Base-by-base conservation (phyloP, 768 basidiomycete species). In the Austroboletus eburneus region DNA sequence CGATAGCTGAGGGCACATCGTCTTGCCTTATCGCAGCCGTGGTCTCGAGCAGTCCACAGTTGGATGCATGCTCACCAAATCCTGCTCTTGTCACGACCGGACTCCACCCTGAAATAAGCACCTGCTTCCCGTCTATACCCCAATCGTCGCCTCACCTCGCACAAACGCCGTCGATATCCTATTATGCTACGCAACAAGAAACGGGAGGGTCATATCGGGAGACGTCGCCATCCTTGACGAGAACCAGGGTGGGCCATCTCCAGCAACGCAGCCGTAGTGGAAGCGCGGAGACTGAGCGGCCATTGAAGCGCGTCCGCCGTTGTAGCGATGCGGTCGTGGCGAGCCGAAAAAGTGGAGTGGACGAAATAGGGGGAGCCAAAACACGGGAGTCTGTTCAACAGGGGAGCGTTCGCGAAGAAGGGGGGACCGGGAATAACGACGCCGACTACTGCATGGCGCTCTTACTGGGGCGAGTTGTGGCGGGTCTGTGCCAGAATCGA, bases 211-310 rank as follows among this genome's bases (percentile, higher is more conserved):
- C 52, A 43, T 51, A 43, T 55, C 51, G 43, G 53, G 56, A 52
- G 42, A n/a, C 10, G 14, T 23, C 51, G 25, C 21, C 33, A 32
- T 45, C 41, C 37, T 49, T 48, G 45, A 46, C 36, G 36, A 29
- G 22, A 21, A 30, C 22, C 17, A 22, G 43, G 44, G 42, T 43
- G 32, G 46, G 33, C 16, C 42, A 22, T 32, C 4, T 13, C 23
- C 3, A n/a, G n/a, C 46, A 37, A 21, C 60, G 50, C 24, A 48
- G 50, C 23, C 53, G 51, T 16, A 55, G 52, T 46, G 44, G 29
- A 29, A 56, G 51, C 25, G 43, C 45, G 65, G 64, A 54, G 38
- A 37, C 51, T 56, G 66, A 53, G 45, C 62, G 64, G 57, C 56
- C 50, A 4, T 35, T 25, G 57, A 65, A 65, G 61, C 65, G 64